Evolutionary conservation across 495 filamentous ascomycete species (phyloP), one percentile per base, ranked within the genome.

Genomic region (Recurvomyces mirabilis): DNA sequence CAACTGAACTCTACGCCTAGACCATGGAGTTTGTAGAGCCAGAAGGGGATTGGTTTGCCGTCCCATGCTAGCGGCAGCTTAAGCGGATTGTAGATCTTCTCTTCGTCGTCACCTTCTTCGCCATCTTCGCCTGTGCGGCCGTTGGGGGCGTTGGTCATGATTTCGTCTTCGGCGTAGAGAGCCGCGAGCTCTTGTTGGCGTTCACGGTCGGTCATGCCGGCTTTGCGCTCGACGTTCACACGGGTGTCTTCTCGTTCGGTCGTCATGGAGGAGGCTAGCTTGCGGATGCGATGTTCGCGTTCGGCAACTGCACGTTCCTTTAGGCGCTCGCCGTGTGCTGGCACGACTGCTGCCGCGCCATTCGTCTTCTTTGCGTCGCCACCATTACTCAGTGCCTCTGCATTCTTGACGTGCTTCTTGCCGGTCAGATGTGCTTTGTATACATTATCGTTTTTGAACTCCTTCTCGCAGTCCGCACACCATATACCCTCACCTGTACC

Each of bases 1-100:
- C 91, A 98, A 3, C 80, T 72, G 51, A 94, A 94, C 55, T 98
- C 91, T 26, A 94, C 87, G 7, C 91, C 91, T 7, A 98, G 70
- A 11, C 91, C 91, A 58, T 98, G 91, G 13, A 98, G 70, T 56
- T 94, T 89, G 71, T 95, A 98, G 2, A 98, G 76, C 91, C 91
- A 98, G 68, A 88, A 96, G 12, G 91, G 91, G 55, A 98, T 98
- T 13, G 91, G 91, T 59, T 96, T 96, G 26, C 93, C 89, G 54
- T 98, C 91, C 91, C 91, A 98, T 4, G 85, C 88, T 14, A 96
- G 70, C 5, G 91, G 91, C 6, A 98, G 69, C 55, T 98, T 98
- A 47, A 96, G 72, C 1, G 91, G 91, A 60, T 98, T 98, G 72
- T 95, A 94, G 47, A 96, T 80, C 51, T 78, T 87, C 45, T 91